Base-by-base conservation (phyloP, 768 basidiomycete genomes). In the Porphyrellus cyaneotinctus region DNA sequence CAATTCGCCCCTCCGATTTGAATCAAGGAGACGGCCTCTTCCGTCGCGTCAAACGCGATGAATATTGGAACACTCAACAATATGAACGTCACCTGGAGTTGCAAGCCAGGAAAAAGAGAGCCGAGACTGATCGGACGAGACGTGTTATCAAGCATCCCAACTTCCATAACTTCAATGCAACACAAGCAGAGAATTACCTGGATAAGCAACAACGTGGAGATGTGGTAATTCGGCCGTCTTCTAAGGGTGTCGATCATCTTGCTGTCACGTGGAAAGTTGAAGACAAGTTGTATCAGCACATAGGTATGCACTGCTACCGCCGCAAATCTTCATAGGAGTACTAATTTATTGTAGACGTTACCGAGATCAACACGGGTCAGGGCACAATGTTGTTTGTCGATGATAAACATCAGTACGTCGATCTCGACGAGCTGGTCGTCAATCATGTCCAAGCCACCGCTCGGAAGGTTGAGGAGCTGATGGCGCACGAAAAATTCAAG, bases 181-280 rank as follows among this genome's bases (percentile, higher is more conserved):
- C 79, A 14, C 88, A 97, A 59, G 95, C 97, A 2, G 97, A 98
- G 71, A 78, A 84, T 32, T 89, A 87, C 65, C 75, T 99, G 54
- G 88, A 91, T 59, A 85, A 85, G 59, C 90, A 92, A 66, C 92
- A 94, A 61, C 83, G 91, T 18, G 97, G 97, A 11, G 97, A 98
- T 68, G 95, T 95, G 36, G 90, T 98, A 37, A 93, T 99, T 58
- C 78, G 97, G 41, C 97, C 97, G 0, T 95, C 94, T 17, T 97
- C 95, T 5, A 94, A 95, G 70, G 95, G 95, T 14, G 73, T 78
- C 33, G 82, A 97, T 61, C 97, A 98, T 72, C 77, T 99, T 33
- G 95, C 95, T 39, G 88, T 99, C 11, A 99, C 97, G 0, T 99
- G 97, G 97, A 99, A 98, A 72, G 94, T 99, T 2, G 95, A 95